Evolutionary conservation across 2,329 filamentous ascomycete species (phyloP).

Genomic region (Botrytis squamosa): DNA sequence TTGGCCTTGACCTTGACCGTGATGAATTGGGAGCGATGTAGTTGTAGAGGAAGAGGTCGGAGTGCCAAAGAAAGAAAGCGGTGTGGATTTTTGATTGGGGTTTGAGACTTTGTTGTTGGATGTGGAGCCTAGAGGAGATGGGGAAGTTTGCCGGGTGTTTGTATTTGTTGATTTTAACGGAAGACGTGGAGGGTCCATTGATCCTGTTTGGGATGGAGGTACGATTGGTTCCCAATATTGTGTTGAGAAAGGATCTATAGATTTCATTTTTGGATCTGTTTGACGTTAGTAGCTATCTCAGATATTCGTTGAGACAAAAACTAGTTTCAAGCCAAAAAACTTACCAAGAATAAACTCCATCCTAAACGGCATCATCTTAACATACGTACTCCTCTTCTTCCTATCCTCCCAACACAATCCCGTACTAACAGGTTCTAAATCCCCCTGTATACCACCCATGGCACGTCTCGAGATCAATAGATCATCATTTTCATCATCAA

Average conservation of each 20-base stretch:
- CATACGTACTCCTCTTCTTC: constrained; percentile 47
- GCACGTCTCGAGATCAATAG: constrained; percentile 49
- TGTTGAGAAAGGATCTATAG: constrained; percentile 83
- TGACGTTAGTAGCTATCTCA: constrained; percentile 10
- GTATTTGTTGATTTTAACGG: constrained; percentile 38
- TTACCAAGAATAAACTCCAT: constrained; percentile 64
- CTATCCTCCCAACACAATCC: constrained; percentile 81
- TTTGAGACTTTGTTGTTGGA: constrained; percentile 5
- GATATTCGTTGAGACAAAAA: not conserved
- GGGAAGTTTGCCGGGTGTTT: constrained; percentile 24
- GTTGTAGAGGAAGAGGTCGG: not conserved
- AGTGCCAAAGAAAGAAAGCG: not conserved
- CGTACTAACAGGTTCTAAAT: constrained; percentile 73
- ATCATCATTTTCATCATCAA: constrained; percentile 68
- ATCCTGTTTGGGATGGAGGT: constrained; percentile 7
- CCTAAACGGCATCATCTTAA: constrained; percentile 58
- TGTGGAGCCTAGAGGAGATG: not conserved
- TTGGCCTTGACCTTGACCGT: no score
- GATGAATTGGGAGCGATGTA: constrained; percentile 2
- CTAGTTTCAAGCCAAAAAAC: constrained; percentile 13
- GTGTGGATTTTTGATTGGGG: not conserved
- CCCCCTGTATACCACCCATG: constrained; percentile 56
- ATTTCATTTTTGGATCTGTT: constrained; percentile 42
- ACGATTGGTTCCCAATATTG: constrained; percentile 64
- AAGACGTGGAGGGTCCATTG: constrained; percentile 41